These are phyloP conservation scores for Escallonia rubra DNA, from an alignment of 129 eudicot genomes.

Conservation along the genomic window DNA sequence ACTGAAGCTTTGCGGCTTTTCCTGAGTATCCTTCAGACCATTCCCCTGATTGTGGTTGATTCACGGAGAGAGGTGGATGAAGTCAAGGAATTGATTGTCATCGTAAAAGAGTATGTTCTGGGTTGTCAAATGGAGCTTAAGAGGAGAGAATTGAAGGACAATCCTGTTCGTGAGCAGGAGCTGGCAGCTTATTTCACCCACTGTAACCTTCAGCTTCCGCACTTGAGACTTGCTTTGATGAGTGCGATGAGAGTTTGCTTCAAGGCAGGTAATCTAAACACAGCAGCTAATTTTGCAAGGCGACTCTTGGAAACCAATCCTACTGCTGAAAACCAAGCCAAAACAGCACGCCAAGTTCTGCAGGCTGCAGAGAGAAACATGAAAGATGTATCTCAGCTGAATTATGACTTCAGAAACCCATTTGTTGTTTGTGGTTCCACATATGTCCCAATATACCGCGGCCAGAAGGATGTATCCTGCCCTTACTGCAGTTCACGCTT, in stretches of 20 bases:
- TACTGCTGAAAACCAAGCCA: slow-evolving; percentile 48
- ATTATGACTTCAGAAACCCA: slow-evolving; percentile 72
- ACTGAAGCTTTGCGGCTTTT: slow-evolving; percentile 57
- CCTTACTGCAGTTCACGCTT: slow-evolving; percentile 65
- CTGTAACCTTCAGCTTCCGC: slow-evolving; percentile 68
- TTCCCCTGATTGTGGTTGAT: slow-evolving; percentile 65
- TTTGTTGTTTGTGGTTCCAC: slow-evolving; percentile 80
- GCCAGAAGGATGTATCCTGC: slow-evolving; percentile 63
- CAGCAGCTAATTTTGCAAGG: slow-evolving; percentile 67
- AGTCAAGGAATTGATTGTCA: slow-evolving; percentile 56
- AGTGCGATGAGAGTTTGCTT: slow-evolving; percentile 62
- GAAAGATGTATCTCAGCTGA: slow-evolving; percentile 48
- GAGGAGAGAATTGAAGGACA: slow-evolving; percentile 53
- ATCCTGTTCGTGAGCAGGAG: slow-evolving; percentile 66
- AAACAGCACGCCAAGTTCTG: slow-evolving; percentile 55
- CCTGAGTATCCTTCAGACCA: slow-evolving; percentile 52
- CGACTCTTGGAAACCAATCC: slow-evolving; percentile 68
- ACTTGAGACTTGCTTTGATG: slow-evolving; percentile 50
- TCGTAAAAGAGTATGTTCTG: slow-evolving; percentile 56
- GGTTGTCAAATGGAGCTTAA: slow-evolving; percentile 69
- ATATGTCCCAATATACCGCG: slow-evolving; percentile 62
- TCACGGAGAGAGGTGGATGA: slow-evolving; percentile 70
- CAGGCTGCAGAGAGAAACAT: slow-evolving; percentile 72
- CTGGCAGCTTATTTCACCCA: slow-evolving; percentile 77
- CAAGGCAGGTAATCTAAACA: slow-evolving; percentile 45